These are phyloP conservation scores for Thinopyrum elongatum DNA, from an alignment of 176 grass and related monocot genomes.

Conservation along the genomic window DNA sequence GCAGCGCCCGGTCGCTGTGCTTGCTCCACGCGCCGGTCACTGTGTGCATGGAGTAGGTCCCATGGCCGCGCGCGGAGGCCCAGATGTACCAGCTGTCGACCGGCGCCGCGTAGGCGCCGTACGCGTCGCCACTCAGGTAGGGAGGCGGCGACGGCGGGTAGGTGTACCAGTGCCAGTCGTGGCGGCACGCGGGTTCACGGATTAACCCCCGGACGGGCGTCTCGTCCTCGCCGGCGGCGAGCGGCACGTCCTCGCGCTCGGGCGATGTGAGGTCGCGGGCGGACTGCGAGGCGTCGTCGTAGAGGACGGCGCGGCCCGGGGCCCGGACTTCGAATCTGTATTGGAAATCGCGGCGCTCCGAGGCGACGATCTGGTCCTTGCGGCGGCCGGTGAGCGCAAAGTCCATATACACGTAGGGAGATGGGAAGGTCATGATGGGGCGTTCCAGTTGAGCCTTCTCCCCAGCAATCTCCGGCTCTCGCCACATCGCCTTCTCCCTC, in stretches of 20 bases:
- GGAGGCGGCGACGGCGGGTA: background rate
- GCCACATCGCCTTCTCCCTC: too few relatives aligned
- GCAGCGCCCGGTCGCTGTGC: background rate
- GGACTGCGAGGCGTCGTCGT: background rate
- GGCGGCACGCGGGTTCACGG: background rate
- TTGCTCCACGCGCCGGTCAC: background rate
- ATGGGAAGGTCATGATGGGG: too few relatives aligned
- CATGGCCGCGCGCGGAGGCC: background rate
- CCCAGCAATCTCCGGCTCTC: too few relatives aligned
- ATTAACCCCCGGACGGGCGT: background rate
- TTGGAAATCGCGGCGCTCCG: background rate
- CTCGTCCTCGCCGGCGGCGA: background rate
- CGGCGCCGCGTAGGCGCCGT: background rate
- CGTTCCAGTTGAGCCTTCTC: too few relatives aligned
- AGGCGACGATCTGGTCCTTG: constrained; percentile 3
- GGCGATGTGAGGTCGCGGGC: background rate
- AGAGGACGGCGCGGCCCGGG: background rate
- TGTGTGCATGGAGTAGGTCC: background rate
- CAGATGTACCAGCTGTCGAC: background rate
- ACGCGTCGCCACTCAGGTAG: background rate
- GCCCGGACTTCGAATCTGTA: background rate
- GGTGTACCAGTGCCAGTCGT: background rate
- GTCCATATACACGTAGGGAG: background rate
- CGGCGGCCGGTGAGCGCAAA: background rate
- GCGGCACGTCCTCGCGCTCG: background rate